Evolutionary conservation across 176 grass and related monocot species (phyloP), one percentile per base, ranked within the genome.

Genomic region (Paspalum notatum): DNA sequence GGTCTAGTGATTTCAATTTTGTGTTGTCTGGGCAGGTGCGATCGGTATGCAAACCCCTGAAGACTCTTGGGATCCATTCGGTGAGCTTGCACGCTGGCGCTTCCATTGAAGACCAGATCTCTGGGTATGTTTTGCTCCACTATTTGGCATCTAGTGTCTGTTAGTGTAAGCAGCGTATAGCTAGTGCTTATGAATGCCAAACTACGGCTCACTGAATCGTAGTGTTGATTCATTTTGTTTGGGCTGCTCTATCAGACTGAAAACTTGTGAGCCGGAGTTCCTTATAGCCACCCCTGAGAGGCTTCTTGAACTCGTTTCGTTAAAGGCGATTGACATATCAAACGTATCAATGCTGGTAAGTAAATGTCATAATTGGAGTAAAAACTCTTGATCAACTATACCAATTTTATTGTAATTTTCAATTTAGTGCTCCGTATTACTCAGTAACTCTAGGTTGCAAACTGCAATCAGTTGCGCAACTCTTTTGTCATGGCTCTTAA

Each of bases 251-350:
- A 42, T 49, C 77, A 95, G 95, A 59, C 60, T 98, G 49, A 98
- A 87, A 69, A 91, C 84, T 68, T 95, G 92, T 43, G 95, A 98
- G 24, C 95, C 92, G 0, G 95, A 98, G 90, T 98, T 98, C 54
- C 74, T 98, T 87, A 81, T 98, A 79, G 89, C 95, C 32, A 88
- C 92, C 8, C 95, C 90, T 11, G 92, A 85, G 44, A 89, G 95
- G 71, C 86, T 93, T 83, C 88, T 95, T 87, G 92, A 98, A 55
- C 86, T 98, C 59, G 61, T 93, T 38, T 83, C 71, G 4, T 44
- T 95, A 53, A 89, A 80, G 66, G 90, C 88, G 5, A 81, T 95
- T 66, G 92, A 95, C 67, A 95, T 93, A 58, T 98, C 92, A 18
- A 62, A 42, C 44, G 84, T 93, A 76, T 95, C 92, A 39, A 85